Percentiles rank a stretch among this genome's conserved stretches.
These are phyloP conservation scores for Ogataea hybrid DNA, from an alignment of 1,139 yeast species.

Conservation along the genomic window DNA sequence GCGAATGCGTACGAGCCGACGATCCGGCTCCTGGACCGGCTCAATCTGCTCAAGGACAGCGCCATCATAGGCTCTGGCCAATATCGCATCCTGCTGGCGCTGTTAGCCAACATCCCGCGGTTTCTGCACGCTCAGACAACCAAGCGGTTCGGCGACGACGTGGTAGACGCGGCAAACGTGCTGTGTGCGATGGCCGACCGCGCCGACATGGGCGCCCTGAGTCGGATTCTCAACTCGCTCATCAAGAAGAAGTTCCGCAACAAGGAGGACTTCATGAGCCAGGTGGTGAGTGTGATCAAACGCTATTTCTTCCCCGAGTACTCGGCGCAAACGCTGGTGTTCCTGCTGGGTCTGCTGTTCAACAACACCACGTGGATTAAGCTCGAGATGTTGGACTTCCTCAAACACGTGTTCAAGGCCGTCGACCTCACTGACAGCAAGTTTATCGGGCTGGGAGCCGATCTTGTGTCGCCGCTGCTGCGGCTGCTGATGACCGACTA, in stretches of 20 bases:
- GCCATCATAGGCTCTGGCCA: slow-evolving; percentile 76
- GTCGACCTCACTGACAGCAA: slow-evolving; percentile 78
- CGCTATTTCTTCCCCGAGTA: slow-evolving; percentile 69
- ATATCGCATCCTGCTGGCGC: slow-evolving; percentile 64
- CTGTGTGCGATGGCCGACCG: slow-evolving; percentile 61
- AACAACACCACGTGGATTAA: slow-evolving; percentile 80
- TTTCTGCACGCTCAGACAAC: slow-evolving; percentile 75
- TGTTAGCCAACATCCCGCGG: slow-evolving; percentile 79
- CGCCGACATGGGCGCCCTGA: slow-evolving; percentile 55
- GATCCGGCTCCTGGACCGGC: slow-evolving; percentile 66
- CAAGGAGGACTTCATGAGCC: slow-evolving; percentile 83
- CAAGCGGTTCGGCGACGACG: slow-evolving; percentile 48
- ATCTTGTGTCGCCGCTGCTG: slow-evolving; percentile 83
- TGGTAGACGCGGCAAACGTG: slow-evolving; percentile 56
- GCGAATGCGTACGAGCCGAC: slow-evolving; percentile 79
- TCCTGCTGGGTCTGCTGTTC: slow-evolving; percentile 73
- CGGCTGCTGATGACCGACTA: slow-evolving; percentile 80
- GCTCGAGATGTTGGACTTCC: slow-evolving; percentile 70
- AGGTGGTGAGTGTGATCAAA: slow-evolving; percentile 67
- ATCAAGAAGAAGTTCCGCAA: slow-evolving; percentile 79
- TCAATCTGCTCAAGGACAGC: slow-evolving; percentile 67
- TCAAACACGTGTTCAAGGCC: slow-evolving; percentile 71
- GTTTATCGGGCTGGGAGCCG: slow-evolving; percentile 91
- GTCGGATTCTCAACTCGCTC: slow-evolving; percentile 74
- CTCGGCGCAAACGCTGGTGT: slow-evolving; percentile 72